Percentiles rank a stretch among this genome's conserved stretches.
These are phyloP conservation scores for Marasmius oreades DNA, from an alignment of 1,284 basidiomycete genomes.

Conservation along the genomic window DNA sequence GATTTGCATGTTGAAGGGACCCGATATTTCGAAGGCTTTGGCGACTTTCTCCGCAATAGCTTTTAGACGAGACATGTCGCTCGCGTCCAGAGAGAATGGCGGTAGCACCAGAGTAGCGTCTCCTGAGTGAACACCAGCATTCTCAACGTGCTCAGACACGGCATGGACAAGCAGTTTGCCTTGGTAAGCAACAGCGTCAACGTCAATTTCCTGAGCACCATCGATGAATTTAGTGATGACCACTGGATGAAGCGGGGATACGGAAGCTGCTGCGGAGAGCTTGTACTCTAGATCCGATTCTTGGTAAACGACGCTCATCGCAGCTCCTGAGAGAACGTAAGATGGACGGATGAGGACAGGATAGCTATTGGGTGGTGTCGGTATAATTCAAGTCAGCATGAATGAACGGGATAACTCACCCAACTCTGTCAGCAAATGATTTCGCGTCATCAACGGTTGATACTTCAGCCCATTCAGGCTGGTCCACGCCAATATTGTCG, in stretches of 20 bases:
- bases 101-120: slow-evolving; percentile 98
- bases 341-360: slow-evolving; percentile 96
- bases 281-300: slow-evolving; percentile 88
- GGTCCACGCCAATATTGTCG: slow-evolving; percentile 94
- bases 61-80: slow-evolving; percentile 87
- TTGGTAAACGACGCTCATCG: slow-evolving; percentile 99
- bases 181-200: slow-evolving; percentile 95
- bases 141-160: slow-evolving; percentile 98
- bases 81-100: slow-evolving; percentile 79
- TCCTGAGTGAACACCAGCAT: slow-evolving; percentile 98
- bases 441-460: slow-evolving; percentile 89
- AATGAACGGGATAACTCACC: slow-evolving; percentile 36
- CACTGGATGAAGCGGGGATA: slow-evolving; percentile 96
- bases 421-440: slow-evolving; percentile 85
- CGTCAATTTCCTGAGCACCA: slow-evolving; percentile 95
- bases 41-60: slow-evolving; percentile 95
- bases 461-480: slow-evolving; percentile 95
- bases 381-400: background rate
- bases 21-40: slow-evolving; percentile 92
- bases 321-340: slow-evolving; percentile 97
- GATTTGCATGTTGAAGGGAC: slow-evolving; percentile 99
- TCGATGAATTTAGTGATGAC: slow-evolving; percentile 99
- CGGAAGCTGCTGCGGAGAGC: slow-evolving; percentile 90
- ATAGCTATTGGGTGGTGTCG: slow-evolving; percentile 52
- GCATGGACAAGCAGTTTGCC: slow-evolving; percentile 95